These are phyloP conservation scores for Irpex lacteus DNA, from an alignment of 1,284 basidiomycete species.

Conservation along the genomic window DNA sequence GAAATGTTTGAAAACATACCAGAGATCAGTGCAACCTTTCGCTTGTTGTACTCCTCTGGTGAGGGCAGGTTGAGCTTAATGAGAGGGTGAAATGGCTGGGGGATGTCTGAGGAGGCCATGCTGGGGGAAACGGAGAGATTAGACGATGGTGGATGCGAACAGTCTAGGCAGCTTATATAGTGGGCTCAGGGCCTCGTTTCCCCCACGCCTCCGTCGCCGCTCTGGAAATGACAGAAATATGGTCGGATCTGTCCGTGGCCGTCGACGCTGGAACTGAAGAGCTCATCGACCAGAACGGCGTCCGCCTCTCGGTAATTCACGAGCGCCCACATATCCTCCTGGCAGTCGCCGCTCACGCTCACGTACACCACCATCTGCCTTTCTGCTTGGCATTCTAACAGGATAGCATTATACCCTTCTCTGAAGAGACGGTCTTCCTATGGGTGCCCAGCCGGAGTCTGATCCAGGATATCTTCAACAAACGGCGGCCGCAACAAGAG, in stretches of 20 bases:
- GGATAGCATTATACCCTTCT: too few relatives aligned
- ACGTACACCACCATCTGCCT: too few relatives aligned
- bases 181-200: constrained; percentile 1
- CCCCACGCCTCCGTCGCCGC: constrained; percentile 1
- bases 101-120: constrained; percentile 20
- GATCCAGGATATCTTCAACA: neutral
- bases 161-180: constrained; percentile 1
- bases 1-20: constrained; percentile 45
- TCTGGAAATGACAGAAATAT: neutral
- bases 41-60: constrained; percentile 77
- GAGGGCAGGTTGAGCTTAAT: constrained; percentile 57
- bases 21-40: constrained; percentile 88
- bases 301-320: neutral
- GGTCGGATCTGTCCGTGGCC: neutral
- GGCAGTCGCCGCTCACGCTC: neutral
- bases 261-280: neutral
- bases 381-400: too few relatives aligned
- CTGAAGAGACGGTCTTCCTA: neutral
- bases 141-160: constrained; percentile 2
- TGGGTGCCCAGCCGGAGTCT: constrained; percentile 4
- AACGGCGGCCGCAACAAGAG: neutral
- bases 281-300: neutral
- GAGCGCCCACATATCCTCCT: neutral
- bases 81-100: constrained; percentile 35
- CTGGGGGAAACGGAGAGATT: neutral